Evolutionary conservation across 106 monocot genomes (phyloP).

Genomic region (Acorus calamus): DNA sequence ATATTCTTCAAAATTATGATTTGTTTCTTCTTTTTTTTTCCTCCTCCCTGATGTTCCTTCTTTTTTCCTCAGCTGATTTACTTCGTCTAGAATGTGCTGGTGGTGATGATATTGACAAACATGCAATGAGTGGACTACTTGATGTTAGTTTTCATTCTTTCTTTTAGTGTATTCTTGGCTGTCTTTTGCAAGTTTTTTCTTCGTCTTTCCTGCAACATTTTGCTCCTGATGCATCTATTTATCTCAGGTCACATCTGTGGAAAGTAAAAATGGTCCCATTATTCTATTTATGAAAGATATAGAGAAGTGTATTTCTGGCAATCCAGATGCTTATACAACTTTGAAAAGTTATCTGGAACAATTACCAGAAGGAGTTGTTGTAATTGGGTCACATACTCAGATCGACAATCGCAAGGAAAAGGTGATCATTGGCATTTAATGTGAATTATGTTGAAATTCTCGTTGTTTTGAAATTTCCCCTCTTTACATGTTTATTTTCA

Average conservation of each 20-base stretch:
- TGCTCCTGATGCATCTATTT: neutral
- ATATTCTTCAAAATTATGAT: neutral
- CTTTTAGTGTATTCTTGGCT: neutral
- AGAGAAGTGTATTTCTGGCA: slow-evolving; percentile 71
- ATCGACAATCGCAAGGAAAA: slow-evolving; percentile 89
- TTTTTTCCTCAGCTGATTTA: slow-evolving; percentile 40
- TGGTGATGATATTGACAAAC: slow-evolving; percentile 72
- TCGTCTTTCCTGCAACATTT: slow-evolving; percentile 2
- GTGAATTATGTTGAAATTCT: neutral
- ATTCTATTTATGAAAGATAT: slow-evolving; percentile 79
- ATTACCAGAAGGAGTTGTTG: slow-evolving; percentile 66
- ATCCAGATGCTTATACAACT: slow-evolving; percentile 50
- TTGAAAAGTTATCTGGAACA: slow-evolving; percentile 66
- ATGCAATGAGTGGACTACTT: slow-evolving; percentile 67
- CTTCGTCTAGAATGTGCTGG: slow-evolving; percentile 59
- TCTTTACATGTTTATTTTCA: slow-evolving; percentile 24
- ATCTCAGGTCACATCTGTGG: slow-evolving; percentile 66
- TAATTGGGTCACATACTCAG: slow-evolving; percentile 84
- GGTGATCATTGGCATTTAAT: slow-evolving; percentile 16
- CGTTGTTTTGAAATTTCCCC: neutral
- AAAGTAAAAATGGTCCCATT: slow-evolving; percentile 74
- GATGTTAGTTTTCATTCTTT: slow-evolving; percentile 34
- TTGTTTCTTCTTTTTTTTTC: neutral
- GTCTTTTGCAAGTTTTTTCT: neutral
- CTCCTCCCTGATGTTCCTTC: neutral